Evolutionary conservation across 306 rosid species (phyloP).

Genomic region (Cercis canadensis): DNA sequence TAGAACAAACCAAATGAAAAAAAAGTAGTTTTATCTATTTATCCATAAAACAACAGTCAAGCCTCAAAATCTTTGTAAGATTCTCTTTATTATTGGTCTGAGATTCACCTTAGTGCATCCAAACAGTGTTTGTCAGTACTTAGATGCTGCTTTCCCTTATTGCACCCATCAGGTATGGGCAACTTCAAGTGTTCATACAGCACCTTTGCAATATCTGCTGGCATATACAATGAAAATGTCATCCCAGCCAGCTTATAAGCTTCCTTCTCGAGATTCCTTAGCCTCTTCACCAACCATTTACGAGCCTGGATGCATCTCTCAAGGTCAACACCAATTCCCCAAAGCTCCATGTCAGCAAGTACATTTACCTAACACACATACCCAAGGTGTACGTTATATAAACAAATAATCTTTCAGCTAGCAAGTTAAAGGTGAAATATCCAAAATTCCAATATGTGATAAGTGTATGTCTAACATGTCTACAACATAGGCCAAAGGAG

Average conservation of each 20-base stretch:
- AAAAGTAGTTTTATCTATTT: not conserved
- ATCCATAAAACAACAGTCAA: slow-evolving; percentile 13
- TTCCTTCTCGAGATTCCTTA: slow-evolving; percentile 85
- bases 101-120: slow-evolving; percentile 78
- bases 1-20: too few species aligned
- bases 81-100: slow-evolving; percentile 2
- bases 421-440: slow-evolving; percentile 1
- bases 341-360: slow-evolving; percentile 96
- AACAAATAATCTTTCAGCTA: slow-evolving; percentile 9
- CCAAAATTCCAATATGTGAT: not conserved
- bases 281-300: slow-evolving; percentile 72
- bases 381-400: slow-evolving; percentile 11
- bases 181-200: slow-evolving; percentile 82
- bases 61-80: slow-evolving; percentile 17
- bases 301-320: slow-evolving; percentile 91
- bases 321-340: slow-evolving; percentile 97
- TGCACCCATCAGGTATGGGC: slow-evolving; percentile 73
- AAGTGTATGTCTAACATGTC: slow-evolving; percentile 12
- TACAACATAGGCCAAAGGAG: not conserved
- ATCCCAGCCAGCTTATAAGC: slow-evolving; percentile 84
- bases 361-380: slow-evolving; percentile 66
- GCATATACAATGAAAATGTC: slow-evolving; percentile 76
- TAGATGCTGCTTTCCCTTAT: slow-evolving; percentile 86
- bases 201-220: slow-evolving; percentile 90
- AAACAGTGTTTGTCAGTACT: slow-evolving; percentile 90